Evolutionary conservation across 352 stramenopile genomes (phyloP).

Genomic region (Phytophthora citrophthora): DNA sequence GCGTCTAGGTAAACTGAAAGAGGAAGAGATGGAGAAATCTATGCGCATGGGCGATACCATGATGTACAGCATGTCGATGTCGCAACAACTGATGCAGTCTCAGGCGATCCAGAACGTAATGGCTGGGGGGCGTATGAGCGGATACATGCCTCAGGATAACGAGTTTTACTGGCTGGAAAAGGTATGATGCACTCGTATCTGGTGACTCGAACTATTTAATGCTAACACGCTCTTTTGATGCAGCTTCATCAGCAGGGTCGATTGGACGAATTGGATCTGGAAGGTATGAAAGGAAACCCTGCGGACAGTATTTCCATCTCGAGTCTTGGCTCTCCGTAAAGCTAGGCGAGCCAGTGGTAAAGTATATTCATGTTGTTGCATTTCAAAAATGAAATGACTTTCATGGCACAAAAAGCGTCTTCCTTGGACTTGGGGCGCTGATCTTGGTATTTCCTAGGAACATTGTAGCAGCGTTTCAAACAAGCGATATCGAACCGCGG

Average conservation of each 20-base stretch:
- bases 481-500: constrained; percentile 64
- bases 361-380: constrained; percentile 31
- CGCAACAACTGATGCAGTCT: constrained; percentile 88
- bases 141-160: constrained; percentile 73
- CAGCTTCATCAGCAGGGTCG: constrained; percentile 74
- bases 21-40: constrained; percentile 88
- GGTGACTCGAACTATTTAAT: not conserved
- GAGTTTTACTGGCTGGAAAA: constrained; percentile 92
- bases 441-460: constrained; percentile 13
- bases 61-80: constrained; percentile 86
- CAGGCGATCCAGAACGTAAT: constrained; percentile 85
- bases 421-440: too few species aligned
- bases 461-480: constrained; percentile 70
- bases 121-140: constrained; percentile 49
- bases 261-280: constrained; percentile 46
- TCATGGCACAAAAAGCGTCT: not conserved
- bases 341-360: constrained; percentile 11
- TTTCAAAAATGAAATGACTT: constrained; percentile 21
- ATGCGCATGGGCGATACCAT: constrained; percentile 86
- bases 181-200: constrained; percentile 37
- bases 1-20: constrained; percentile 72
- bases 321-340: constrained; percentile 48
- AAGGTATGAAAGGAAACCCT: constrained; percentile 40
- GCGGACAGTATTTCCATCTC: constrained; percentile 59
- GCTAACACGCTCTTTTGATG: constrained; percentile 6